Evolutionary conservation across 2,329 filamentous ascomycete species (phyloP).

Genomic region (Penicillium italicum): DNA sequence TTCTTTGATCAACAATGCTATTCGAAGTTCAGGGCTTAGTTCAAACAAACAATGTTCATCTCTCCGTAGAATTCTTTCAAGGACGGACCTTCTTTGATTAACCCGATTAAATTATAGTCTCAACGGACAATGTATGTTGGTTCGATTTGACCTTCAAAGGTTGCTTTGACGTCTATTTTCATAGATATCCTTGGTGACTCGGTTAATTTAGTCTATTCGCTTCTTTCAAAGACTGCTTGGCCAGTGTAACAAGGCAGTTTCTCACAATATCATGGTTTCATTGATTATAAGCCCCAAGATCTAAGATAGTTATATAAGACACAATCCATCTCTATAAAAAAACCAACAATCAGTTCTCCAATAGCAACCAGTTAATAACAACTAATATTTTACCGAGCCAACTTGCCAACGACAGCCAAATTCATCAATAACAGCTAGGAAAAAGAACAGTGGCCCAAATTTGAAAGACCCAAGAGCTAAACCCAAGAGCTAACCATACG

Average conservation of each 20-base stretch:
- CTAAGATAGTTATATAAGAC: background rate
- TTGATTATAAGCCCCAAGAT: background rate
- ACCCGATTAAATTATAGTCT: background rate
- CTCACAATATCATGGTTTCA: background rate
- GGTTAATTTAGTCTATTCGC: background rate
- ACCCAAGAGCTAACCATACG: background rate
- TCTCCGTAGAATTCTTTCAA: background rate
- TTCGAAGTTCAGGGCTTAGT: background rate
- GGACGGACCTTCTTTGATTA: background rate
- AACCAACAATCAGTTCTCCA: background rate
- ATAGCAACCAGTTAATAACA: background rate
- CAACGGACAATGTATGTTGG: background rate
- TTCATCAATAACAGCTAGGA: background rate
- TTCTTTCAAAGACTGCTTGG: background rate
- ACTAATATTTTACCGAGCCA: too few relatives aligned
- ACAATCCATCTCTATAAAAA: background rate
- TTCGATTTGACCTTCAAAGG: background rate
- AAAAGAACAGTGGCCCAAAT: too few relatives aligned
- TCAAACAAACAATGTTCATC: background rate
- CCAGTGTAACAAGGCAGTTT: background rate
- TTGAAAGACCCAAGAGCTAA: too few relatives aligned
- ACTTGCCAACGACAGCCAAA: background rate
- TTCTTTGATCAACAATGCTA: background rate
- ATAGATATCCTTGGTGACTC: background rate
- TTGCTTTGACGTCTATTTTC: background rate